Evolutionary conservation across 2,329 filamentous ascomycete species (phyloP).

Genomic region (Spiromastix sp.): DNA sequence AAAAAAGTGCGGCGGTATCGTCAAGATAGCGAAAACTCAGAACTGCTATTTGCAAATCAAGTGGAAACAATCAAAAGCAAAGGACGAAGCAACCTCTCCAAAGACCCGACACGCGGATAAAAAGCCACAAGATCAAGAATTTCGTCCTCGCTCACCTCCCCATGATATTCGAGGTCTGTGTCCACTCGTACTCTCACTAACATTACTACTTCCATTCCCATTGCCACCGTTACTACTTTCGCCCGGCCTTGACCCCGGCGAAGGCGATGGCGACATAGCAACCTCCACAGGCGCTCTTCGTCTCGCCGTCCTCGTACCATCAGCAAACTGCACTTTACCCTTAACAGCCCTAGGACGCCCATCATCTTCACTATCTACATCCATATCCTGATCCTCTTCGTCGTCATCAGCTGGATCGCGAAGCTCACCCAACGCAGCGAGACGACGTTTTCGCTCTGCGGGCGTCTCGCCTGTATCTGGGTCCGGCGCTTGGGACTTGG

Average conservation of each 20-base stretch:
- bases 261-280: slow-evolving; percentile 6
- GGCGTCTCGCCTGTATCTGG: slow-evolving; percentile 33
- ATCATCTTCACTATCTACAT: slow-evolving; percentile 20
- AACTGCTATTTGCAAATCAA: no score
- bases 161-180: slow-evolving; percentile 7
- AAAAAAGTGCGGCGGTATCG: no score
- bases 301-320: slow-evolving; percentile 20
- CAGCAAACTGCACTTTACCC: slow-evolving; percentile 25
- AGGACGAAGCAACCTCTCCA: no score
- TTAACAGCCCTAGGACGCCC: slow-evolving; percentile 14
- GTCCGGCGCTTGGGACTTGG: neutral
- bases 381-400: slow-evolving; percentile 13
- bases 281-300: slow-evolving; percentile 11
- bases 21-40: no score
- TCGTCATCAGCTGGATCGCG: slow-evolving; percentile 19
- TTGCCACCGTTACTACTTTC: slow-evolving; percentile 11
- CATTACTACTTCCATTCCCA: slow-evolving; percentile 12
- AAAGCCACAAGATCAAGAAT: no score
- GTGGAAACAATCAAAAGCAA: no score
- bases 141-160: slow-evolving; percentile 7
- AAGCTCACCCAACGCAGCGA: slow-evolving; percentile 32
- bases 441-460: slow-evolving; percentile 36
- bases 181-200: slow-evolving; percentile 8
- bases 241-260: slow-evolving; percentile 5
- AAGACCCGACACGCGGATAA: no score